These are phyloP conservation scores for Hypoxylon rickii DNA, from an alignment of 495 filamentous ascomycete genomes.

Conservation along the genomic window DNA sequence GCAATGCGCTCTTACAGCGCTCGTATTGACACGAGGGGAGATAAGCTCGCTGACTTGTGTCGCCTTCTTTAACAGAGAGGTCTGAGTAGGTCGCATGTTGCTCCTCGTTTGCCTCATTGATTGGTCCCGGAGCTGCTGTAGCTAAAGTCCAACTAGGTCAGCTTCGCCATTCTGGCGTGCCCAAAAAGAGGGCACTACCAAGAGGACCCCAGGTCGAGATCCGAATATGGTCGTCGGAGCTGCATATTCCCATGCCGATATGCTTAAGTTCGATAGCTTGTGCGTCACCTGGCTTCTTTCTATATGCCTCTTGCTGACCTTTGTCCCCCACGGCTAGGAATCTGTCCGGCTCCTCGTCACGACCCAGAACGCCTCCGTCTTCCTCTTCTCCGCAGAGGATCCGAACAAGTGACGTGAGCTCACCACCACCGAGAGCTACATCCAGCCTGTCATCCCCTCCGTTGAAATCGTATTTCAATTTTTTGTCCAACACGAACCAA, in stretches of 20 bases:
- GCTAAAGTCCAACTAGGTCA: conserved; percentile 55
- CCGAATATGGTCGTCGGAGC: conserved; percentile 86
- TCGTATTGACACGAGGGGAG: conserved; percentile 9
- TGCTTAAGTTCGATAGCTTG: conserved; percentile 82
- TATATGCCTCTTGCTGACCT: conserved; percentile 23
- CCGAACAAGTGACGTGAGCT: conserved; percentile 49
- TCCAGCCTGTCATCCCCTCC: conserved; percentile 63
- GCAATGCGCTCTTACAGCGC: conserved; percentile 26
- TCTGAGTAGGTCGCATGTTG: conserved; percentile 58
- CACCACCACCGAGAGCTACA: conserved; percentile 60
- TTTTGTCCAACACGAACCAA: conserved; percentile 73
- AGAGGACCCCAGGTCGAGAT: conserved; percentile 64
- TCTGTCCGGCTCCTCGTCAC: conserved; percentile 49
- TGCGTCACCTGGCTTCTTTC: conserved; percentile 39
- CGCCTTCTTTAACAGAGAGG: conserved; percentile 52
- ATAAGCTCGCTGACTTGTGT: conserved; percentile 23
- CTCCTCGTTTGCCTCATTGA: background rate
- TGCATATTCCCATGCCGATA: conserved; percentile 94
- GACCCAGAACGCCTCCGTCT: conserved; percentile 56
- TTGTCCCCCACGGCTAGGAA: conserved; percentile 41
- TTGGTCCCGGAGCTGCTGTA: background rate
- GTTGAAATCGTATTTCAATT: conserved; percentile 72
- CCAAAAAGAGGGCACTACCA: conserved; percentile 53
- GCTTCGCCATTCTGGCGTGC: conserved; percentile 90
- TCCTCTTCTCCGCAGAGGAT: conserved; percentile 42